Evolutionary conservation across 768 basidiomycete species (phyloP).

Genomic region (Leccinum obscurum): DNA sequence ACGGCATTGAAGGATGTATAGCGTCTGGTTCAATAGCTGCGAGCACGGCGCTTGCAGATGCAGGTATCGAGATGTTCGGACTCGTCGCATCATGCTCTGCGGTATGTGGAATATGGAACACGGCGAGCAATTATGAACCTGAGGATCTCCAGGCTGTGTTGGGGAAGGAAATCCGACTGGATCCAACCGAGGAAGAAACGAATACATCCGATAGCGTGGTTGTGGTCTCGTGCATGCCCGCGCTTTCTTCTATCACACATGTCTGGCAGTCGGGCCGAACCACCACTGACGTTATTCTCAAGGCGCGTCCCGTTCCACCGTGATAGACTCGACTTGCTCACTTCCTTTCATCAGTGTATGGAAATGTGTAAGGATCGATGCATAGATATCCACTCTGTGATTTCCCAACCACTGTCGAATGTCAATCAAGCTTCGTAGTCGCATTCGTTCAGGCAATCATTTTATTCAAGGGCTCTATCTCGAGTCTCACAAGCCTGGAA

Average conservation of each 20-base stretch:
- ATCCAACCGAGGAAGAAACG: constrained; percentile 76
- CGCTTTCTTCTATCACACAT: constrained; percentile 77
- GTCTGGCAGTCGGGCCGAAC: constrained; percentile 84
- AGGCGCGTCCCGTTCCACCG: constrained; percentile 46
- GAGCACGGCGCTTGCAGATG: constrained; percentile 87
- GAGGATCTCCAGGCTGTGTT: constrained; percentile 49
- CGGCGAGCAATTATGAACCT: neutral
- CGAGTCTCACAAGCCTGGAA: neutral
- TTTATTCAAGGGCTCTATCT: neutral
- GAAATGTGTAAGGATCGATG: constrained; percentile 69
- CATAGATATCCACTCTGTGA: constrained; percentile 71
- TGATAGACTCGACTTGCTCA: neutral
- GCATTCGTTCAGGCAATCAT: neutral
- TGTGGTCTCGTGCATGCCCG: constrained; percentile 85
- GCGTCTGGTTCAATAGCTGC: constrained; percentile 85
- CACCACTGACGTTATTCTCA: constrained; percentile 49
- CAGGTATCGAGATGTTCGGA: constrained; percentile 89
- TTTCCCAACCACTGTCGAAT: constrained; percentile 63
- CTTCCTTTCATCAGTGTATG: constrained; percentile 53
- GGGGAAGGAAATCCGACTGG: constrained; percentile 65
- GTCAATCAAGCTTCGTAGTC: constrained; percentile 13
- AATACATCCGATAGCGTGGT: constrained; percentile 59
- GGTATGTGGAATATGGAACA: constrained; percentile 41
- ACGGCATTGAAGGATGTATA: constrained; percentile 87
- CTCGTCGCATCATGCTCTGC: constrained; percentile 83